Conservation (phyloP, 2,329 filamentous ascomycete species). For the Lachnum nothofagi region DNA sequence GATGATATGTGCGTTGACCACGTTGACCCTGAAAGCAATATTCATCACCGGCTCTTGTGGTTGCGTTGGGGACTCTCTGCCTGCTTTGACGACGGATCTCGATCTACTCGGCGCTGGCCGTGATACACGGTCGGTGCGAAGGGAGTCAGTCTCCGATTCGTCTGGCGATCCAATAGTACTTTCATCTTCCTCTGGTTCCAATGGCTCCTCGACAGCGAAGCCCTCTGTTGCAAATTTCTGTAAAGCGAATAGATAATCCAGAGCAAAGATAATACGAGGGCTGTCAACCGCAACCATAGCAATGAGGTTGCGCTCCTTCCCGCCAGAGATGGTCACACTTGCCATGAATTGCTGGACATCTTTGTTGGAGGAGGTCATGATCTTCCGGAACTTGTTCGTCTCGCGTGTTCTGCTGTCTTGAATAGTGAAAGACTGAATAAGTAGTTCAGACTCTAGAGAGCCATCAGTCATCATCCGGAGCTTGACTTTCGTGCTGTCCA, state of each 20-base stretch:
- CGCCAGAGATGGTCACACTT: conserved; percentile 85
- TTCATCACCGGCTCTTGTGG: conserved; percentile 51
- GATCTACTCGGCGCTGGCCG: conserved; percentile 11
- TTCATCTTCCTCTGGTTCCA: conserved; percentile 44
- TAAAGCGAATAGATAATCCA: conserved; percentile 91
- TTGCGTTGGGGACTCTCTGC: conserved; percentile 28
- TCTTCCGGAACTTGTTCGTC: conserved; percentile 92
- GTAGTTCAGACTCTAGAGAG: conserved; percentile 84
- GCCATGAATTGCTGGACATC: conserved; percentile 98
- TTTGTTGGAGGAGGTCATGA: conserved; percentile 95
- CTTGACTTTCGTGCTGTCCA: conserved; percentile 89
- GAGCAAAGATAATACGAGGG: conserved; percentile 85
- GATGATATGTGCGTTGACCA: conserved; percentile 95
- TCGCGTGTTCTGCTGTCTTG: conserved; percentile 83
- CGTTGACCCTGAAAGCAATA: conserved; percentile 82
- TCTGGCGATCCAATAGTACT: conserved; percentile 53
- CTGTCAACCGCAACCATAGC: conserved; percentile 92
- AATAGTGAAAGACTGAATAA: conserved; percentile 92
- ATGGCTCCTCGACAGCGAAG: conserved; percentile 57
- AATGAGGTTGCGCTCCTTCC: conserved; percentile 74
- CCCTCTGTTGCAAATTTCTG: conserved; percentile 76
- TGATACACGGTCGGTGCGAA: conserved; percentile 24
- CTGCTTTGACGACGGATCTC: conserved; percentile 24
- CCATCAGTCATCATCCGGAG: conserved; percentile 88
- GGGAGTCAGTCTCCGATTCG: conserved; percentile 55